Evolutionary conservation across 2,329 filamentous ascomycete genomes (phyloP), one percentile per base, ranked within the genome.

Genomic region (Stromatinia cepivora): DNA sequence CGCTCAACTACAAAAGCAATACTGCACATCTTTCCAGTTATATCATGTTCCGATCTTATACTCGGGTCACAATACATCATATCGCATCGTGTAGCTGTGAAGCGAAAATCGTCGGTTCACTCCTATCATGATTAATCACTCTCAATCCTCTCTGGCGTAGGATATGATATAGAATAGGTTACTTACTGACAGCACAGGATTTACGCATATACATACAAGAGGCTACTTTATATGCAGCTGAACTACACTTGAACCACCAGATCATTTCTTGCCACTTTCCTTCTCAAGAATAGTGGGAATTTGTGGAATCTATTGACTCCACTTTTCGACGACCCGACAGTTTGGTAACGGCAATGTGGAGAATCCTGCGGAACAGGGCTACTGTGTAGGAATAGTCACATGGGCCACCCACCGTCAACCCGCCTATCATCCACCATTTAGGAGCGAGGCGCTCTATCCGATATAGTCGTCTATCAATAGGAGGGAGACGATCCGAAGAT

Each of bases 311-410:
- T n/a, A 42, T 17, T 28, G 36, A 50, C 46, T 63, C 46, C 59
- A 63, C 59, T 52, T 52, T 63, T 52, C 20, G 20, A 63, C 46
- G 59, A 63, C 59, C 59, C 59, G 59, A 63, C 59, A 63, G 59
- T 25, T 36, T 52, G 59, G 59, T 50, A 50, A 63, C 31, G 4
- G 9, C 59, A 39, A 63, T 39, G 45, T 52, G 45, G 59, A 63
- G 59, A 48, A 52, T 63, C 22, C 46, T 52, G 46, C 46, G 59
- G 59, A 25, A 63, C 59, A 63, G 59, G 59, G 59, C 22, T 50
- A 7, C 31, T 36, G 42, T 62, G n/a, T 62, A n/a, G 34, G 39
- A 63, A 36, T 25, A 36, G 46, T 63, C 59, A 63, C 59, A 63
- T 63, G 59, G 59, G 45, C 46, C 59, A 63, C 31, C 45, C 13